phyloP scores from a whole-genome alignment of 2,329 filamentous ascomycete species.

The Lasiodiplodia gonubiensis region DNA sequence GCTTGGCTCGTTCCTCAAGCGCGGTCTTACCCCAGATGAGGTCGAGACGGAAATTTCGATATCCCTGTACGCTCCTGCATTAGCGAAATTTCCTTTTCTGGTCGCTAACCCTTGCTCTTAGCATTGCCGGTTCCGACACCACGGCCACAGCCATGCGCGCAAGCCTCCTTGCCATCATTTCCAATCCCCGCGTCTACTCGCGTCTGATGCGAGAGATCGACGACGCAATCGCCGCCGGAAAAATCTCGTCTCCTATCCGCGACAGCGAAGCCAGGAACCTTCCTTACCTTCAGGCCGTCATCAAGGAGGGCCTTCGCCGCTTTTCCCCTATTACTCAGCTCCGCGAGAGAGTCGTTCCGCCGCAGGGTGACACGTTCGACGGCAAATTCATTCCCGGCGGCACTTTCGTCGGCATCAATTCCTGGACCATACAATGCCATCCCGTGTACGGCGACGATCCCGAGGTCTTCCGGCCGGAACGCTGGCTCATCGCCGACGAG shows the following conservation, averaged over 20 bases:
- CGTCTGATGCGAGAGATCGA: constrained; percentile 57
- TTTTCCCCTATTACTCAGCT: constrained; percentile 48
- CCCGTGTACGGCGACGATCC: constrained; percentile 47
- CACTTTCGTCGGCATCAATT: constrained; percentile 49
- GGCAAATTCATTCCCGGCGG: constrained; percentile 46
- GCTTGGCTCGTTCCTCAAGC: constrained; percentile 59
- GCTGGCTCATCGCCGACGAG: constrained; percentile 42
- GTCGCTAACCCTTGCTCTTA: constrained; percentile 11
- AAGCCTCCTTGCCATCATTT: constrained; percentile 60
- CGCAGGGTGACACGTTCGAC: constrained; percentile 40
- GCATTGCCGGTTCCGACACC: constrained; percentile 58
- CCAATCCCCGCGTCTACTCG: constrained; percentile 53
- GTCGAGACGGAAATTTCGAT: constrained; percentile 53
- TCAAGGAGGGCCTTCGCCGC: constrained; percentile 55
- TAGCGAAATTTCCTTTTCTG: constrained; percentile 13
- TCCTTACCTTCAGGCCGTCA: constrained; percentile 54
- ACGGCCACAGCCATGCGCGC: constrained; percentile 62
- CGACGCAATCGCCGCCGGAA: constrained; percentile 45
- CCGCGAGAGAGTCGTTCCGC: constrained; percentile 41
- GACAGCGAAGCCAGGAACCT: constrained; percentile 47
- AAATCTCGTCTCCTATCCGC: constrained; percentile 51
- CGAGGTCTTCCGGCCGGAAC: constrained; percentile 47
- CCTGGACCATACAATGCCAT: constrained; percentile 45
- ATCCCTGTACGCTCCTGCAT: constrained; percentile 50
- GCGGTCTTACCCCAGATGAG: constrained; percentile 47